phyloP scores from a whole-genome alignment of 2,329 filamentous ascomycete species.

The Colletotrichum shisoi region DNA sequence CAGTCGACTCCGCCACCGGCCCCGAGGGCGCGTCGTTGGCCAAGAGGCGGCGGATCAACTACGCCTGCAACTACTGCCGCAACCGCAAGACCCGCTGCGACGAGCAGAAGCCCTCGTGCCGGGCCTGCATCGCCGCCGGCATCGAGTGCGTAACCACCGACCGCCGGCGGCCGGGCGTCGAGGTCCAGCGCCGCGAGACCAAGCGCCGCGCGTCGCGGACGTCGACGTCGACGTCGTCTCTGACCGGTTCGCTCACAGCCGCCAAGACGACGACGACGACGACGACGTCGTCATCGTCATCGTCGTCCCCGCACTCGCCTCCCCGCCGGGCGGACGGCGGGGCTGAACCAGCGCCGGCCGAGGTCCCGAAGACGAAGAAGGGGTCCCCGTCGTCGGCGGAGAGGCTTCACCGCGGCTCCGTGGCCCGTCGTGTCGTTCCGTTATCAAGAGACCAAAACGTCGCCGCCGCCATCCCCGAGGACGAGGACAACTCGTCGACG shows the following conservation, averaged over 20 bases:
- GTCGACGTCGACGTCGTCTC: constrained; percentile 14
- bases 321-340: not conserved
- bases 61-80: constrained; percentile 45
- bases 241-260: constrained; percentile 3
- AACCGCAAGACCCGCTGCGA: constrained; percentile 47
- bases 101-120: constrained; percentile 43
- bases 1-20: not conserved
- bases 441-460: not conserved
- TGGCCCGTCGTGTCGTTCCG: not conserved
- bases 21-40: not conserved
- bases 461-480: not conserved
- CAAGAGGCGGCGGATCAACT: constrained; percentile 34
- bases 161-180: constrained; percentile 42
- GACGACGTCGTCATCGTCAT: too few relatives aligned
- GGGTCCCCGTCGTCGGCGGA: not conserved
- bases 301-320: constrained; percentile 14
- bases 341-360: not conserved
- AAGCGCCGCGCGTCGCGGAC: constrained; percentile 21
- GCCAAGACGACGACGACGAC: too few relatives aligned
- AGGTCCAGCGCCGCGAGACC: constrained; percentile 33
- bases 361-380: not conserved
- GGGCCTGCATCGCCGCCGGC: constrained; percentile 46
- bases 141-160: constrained; percentile 45
- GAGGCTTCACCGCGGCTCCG: not conserved
- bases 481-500: not conserved